These are phyloP conservation scores for Inonotus hispidus DNA, from an alignment of 1,284 basidiomycete genomes.

Conservation along the genomic window DNA sequence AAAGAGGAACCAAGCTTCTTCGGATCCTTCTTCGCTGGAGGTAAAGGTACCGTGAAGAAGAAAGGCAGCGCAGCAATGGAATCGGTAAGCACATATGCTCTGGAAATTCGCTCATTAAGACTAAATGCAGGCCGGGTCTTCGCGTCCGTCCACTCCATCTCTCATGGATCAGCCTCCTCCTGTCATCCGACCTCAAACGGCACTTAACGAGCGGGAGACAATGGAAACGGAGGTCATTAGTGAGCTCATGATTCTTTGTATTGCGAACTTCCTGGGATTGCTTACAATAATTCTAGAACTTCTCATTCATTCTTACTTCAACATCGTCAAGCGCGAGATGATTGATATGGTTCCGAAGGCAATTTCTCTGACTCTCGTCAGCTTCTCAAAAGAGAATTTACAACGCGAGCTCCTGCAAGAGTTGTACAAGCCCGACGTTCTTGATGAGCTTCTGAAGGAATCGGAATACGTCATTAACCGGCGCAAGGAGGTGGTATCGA, in stretches of 20 bases:
- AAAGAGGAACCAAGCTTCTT: constrained; percentile 94
- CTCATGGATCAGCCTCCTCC: constrained; percentile 60
- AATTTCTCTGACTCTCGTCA: constrained; percentile 91
- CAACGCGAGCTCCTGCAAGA: constrained; percentile 87
- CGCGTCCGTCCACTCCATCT: constrained; percentile 16
- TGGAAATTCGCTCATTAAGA: constrained; percentile 1
- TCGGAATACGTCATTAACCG: constrained; percentile 79
- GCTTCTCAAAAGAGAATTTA: constrained; percentile 87
- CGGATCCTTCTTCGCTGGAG: constrained; percentile 83
- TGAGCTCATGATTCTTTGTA: constrained; percentile 40
- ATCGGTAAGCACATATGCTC: constrained; percentile 37
- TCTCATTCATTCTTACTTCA: constrained; percentile 91
- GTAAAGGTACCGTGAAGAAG: constrained; percentile 50
- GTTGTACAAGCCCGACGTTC: constrained; percentile 86
- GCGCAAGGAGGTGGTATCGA: constrained; percentile 84
- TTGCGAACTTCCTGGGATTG: background rate
- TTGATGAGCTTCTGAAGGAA: constrained; percentile 91
- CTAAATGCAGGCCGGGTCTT: constrained; percentile 10
- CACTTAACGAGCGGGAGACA: constrained; percentile 89
- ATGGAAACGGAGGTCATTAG: constrained; percentile 99
- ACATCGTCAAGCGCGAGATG: constrained; percentile 98
- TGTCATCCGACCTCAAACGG: constrained; percentile 87
- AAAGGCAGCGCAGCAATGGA: constrained; percentile 85
- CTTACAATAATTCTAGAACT: constrained; percentile 49
- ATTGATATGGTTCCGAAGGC: constrained; percentile 99